A percentile compares a stretch with the other conserved stretches of the same genome.
Evolutionary conservation across 805 yeast genomes (phyloP).

Genomic region (Debaryomyces hansenii): DNA sequence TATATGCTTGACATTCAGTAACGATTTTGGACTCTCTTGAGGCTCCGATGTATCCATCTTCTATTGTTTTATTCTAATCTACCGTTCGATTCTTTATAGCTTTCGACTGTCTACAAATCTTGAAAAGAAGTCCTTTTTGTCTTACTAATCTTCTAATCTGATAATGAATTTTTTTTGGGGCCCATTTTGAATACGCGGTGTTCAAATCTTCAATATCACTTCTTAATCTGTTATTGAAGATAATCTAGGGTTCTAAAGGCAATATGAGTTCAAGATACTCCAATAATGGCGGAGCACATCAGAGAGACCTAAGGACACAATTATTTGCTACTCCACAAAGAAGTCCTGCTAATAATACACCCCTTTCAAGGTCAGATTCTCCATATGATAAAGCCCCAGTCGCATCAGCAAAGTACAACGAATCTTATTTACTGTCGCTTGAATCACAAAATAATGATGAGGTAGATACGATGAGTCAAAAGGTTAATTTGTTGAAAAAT

Average conservation of each 20-base stretch:
- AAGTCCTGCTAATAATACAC: conserved; percentile 8
- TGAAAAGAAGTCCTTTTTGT: no score
- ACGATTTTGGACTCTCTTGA: conserved; percentile 30
- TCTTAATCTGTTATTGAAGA: no score
- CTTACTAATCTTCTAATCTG: no score
- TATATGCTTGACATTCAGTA: conserved; percentile 66
- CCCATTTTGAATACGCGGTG: no score
- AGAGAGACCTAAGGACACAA: conserved; percentile 43
- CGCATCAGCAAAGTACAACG: conserved; percentile 38
- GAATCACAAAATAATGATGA: conserved; percentile 46
- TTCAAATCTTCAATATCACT: no score
- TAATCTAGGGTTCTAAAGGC: no score
- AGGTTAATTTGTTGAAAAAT: conserved; percentile 41
- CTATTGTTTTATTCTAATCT: background rate
- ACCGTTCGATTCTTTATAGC: no score
- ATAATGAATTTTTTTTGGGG: no score
- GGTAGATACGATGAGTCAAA: conserved; percentile 39
- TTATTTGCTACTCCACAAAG: conserved; percentile 29
- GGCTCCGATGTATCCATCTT: conserved; percentile 6
- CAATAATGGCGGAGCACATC: conserved; percentile 34
- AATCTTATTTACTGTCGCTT: conserved; percentile 41
- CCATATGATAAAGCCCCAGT: conserved; percentile 36
- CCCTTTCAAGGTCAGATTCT: conserved; percentile 33
- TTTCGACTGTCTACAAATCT: no score
- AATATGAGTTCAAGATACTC: conserved; percentile 29